Evolutionary conservation across 306 rosid genomes (phyloP), one percentile per base, ranked within the genome.

Genomic region (Mimosa pudica): DNA sequence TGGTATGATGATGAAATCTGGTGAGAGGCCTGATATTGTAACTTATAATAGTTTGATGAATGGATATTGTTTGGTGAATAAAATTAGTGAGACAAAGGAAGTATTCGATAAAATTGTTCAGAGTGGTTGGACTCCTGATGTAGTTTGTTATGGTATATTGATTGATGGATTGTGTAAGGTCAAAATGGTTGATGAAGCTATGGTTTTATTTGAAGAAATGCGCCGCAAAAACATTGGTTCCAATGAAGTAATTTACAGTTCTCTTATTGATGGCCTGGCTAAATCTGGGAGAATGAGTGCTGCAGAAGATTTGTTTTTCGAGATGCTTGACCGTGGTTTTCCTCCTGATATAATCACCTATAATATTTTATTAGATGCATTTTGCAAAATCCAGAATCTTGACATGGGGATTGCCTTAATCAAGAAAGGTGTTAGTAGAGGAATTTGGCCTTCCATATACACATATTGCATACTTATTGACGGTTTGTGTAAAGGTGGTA

Each of bases 51-150:
- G 70, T 6, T 60, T 79, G 7, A 46, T 74, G 60, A 36, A 79
- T 49, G 83, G 83, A 2, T 82, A 72, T 38, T 77, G 79, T 54
- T 47, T 66, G 70, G 42, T 18, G 17, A 65, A 74, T 35, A n/a
- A 46, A 2, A 4, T 79, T 58, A 4, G 8, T 20, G 46, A 46
- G 58, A 65, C 77, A 33, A 4, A 6, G 16, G 67, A 74, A 38
- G 47, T 72, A 8, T 60, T 70, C 11, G 18, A 57, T 49, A 30
- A 4, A 10, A 48, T 71, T 72, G 10, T 3, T 1, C 35, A 44
- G 0, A 47, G 45, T 3, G 73, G 65, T 30, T 71, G 32, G 42
- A 11, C 71, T 10, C 82, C 77, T 46, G 11, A 61, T 44, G 45
- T 47, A 16, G 0, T 48, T 16, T 35, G 42, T 63, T 17, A 62